A percentile compares a stretch with the other conserved stretches of the same genome.
phyloP scores from a whole-genome alignment of 768 basidiomycete species.

The Coprinopsis marcescibilis region DNA sequence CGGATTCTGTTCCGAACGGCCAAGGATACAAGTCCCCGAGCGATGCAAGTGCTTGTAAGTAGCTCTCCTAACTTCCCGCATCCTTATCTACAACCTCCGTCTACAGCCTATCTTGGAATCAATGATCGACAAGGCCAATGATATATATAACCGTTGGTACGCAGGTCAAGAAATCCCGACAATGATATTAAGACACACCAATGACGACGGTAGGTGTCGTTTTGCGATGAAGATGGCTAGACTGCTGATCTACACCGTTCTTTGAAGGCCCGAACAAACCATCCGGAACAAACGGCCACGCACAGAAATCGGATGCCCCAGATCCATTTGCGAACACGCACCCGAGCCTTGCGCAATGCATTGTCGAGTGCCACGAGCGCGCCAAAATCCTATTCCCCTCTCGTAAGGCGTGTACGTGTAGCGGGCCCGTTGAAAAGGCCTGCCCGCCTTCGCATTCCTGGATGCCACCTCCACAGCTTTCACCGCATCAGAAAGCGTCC shows the following conservation, averaged over 20 bases:
- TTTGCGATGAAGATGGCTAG: conserved; percentile 11
- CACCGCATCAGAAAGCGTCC: conserved; percentile 3
- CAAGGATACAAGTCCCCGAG: conserved; percentile 40
- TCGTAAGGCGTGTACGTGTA: conserved; percentile 40
- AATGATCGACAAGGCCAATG: conserved; percentile 47
- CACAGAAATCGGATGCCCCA: background rate
- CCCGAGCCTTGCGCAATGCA: conserved; percentile 38
- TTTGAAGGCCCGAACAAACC: conserved; percentile 10
- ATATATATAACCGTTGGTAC: conserved; percentile 43
- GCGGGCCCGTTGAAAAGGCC: conserved; percentile 18
- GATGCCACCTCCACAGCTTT: conserved; percentile 31
- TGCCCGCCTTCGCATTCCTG: conserved; percentile 42
- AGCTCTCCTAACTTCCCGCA: background rate
- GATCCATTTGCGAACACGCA: conserved; percentile 39
- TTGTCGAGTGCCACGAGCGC: conserved; percentile 41
- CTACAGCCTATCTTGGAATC: conserved; percentile 40
- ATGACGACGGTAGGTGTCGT: conserved; percentile 19
- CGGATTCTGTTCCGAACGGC: conserved; percentile 39
- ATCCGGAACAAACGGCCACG: conserved; percentile 11
- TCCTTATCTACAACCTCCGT: conserved; percentile 8
- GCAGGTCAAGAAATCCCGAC: conserved; percentile 39
- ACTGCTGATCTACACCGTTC: too few relatives aligned
- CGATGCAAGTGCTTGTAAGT: conserved; percentile 41
- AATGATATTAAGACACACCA: conserved; percentile 33
- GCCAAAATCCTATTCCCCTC: conserved; percentile 37